A percentile compares a stretch with the other conserved stretches of the same genome.
phyloP scores from a whole-genome alignment of 352 stramenopile genomes.

The Globisporangium orthogonon region DNA sequence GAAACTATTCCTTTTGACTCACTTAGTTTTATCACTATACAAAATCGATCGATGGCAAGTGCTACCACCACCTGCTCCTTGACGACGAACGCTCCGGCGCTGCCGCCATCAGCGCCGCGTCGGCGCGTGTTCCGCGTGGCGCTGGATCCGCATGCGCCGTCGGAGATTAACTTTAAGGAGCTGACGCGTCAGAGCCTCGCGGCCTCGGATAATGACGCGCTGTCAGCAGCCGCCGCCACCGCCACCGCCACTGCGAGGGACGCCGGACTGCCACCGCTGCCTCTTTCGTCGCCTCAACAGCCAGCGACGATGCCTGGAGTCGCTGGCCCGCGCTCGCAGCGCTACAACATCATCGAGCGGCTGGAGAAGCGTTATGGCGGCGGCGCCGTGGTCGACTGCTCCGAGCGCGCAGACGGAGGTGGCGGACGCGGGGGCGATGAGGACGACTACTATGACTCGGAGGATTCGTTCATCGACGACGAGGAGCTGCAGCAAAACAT shows the following conservation, averaged over 20 bases:
- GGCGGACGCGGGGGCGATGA: constrained; percentile 48
- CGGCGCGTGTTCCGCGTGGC: constrained; percentile 40
- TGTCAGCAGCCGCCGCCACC: no score
- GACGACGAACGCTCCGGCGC: no score
- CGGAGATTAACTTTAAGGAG: constrained; percentile 73
- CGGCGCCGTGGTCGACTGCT: constrained; percentile 49
- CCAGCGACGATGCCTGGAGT: constrained; percentile 5
- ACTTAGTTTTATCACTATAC: no score
- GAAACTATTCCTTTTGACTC: no score
- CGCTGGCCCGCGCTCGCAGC: constrained; percentile 26
- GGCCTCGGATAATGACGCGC: background rate
- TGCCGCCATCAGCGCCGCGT: no score
- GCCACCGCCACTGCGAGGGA: no score
- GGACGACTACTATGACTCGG: constrained; percentile 85
- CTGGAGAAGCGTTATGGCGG: constrained; percentile 81
- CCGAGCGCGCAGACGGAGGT: constrained; percentile 13
- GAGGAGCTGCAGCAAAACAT: constrained; percentile 79
- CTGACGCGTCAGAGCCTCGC: constrained; percentile 32
- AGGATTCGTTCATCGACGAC: constrained; percentile 88
- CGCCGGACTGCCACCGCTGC: background rate
- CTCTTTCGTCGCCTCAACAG: background rate
- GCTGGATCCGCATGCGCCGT: constrained; percentile 30
- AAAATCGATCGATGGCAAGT: no score
- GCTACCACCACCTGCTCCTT: no score
- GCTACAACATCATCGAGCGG: constrained; percentile 85